Base-by-base conservation (phyloP, 2,329 filamentous ascomycete species). In the Colletotrichum sp. region DNA sequence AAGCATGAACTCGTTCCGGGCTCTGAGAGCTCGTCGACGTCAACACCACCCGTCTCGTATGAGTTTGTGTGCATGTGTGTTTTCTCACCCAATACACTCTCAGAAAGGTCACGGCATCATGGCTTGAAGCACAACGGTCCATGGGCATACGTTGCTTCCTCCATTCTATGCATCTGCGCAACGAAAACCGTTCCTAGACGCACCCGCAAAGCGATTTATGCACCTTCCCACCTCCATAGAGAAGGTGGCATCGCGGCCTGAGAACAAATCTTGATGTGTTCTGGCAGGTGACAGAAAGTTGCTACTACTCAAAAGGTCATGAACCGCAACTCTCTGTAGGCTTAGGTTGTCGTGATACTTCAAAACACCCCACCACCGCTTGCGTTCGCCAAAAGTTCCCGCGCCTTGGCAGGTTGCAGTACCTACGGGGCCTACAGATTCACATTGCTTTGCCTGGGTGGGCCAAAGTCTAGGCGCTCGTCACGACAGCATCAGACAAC, bases 91-190 rank as follows among this genome's bases (percentile, higher is more conserved):
- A 47, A 0, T 21, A 47, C 18, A 47, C 18, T 18, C 18, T n/a
- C 18, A 43, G 1, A n/a, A 43, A n/a, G 0, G 0, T 0, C 38
- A 47, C 2, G n/a, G 18, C 38, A 47, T 3, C 38, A 1, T 47
- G 38, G 1, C 0, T 47, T 47, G 38, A n/a, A 2, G 0, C 11
- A 47, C n/a, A 9, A 47, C 38, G 9, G 18, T n/a, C 9, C 38
- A 1, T n/a, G 38, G 38, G 12, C 0, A 47, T 6, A 21, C n/a
- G 6, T 47, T 47, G 38, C 38, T 9, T 47, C 38, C 2, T n/a
- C 9, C 18, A 47, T 47, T 4, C 38, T 47, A n/a, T 0, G 38
- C 38, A 18, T 47, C 38, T n/a, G 18, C 38, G 9, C 38, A 47
- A n/a, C 18, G 9, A 47, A 47, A 47, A 47, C n/a, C 38, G 18